Evolutionary conservation across 495 filamentous ascomycete species (phyloP).

Genomic region (Penicillium cinerascens): DNA sequence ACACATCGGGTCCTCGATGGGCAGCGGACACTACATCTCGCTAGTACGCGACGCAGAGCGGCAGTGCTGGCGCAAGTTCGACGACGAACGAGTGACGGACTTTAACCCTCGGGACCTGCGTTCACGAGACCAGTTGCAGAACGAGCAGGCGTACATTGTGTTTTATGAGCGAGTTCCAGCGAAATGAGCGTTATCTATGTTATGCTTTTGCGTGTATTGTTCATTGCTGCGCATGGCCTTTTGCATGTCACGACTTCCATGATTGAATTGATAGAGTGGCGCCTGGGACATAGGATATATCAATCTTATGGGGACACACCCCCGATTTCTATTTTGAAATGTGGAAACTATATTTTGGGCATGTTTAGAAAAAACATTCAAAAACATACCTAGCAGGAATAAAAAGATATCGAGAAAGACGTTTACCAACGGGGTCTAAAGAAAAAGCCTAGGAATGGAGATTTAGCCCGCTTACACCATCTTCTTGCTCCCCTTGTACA

Average conservation of each 20-base stretch:
- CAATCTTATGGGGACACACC: not conserved
- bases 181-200: constrained; percentile 35
- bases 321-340: too few species aligned
- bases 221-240: not conserved
- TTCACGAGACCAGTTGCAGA: constrained; percentile 49
- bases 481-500: too few species aligned
- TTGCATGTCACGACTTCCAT: constrained; percentile 24
- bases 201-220: constrained; percentile 1
- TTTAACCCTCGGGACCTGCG: constrained; percentile 54
- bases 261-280: constrained; percentile 17
- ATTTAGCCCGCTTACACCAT: too few species aligned
- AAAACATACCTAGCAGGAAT: too few species aligned
- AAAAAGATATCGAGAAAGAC: too few species aligned
- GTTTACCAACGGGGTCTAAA: too few species aligned
- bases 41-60: constrained; percentile 59
- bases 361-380: too few species aligned
- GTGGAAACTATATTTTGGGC: too few species aligned
- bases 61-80: constrained; percentile 61
- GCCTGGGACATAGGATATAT: not conserved
- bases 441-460: too few species aligned
- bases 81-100: constrained; percentile 58
- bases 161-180: constrained; percentile 58
- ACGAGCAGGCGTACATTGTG: constrained; percentile 65
- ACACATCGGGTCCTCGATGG: constrained; percentile 60
- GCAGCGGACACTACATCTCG: constrained; percentile 68